Base-by-base conservation (phyloP, 306 rosid genomes). In the Fragaria iinumae region DNA sequence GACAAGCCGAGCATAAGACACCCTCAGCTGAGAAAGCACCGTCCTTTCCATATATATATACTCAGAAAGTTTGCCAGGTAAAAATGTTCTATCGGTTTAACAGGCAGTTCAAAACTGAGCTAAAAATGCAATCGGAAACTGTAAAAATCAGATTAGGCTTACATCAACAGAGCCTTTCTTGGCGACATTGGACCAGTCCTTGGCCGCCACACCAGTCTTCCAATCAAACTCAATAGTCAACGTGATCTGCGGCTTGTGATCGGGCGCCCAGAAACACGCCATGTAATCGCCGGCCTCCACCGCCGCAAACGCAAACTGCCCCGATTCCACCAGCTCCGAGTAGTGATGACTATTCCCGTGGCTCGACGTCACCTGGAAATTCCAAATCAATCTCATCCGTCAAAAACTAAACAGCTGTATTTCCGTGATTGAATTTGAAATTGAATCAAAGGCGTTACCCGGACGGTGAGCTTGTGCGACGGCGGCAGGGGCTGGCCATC, bases 151-250 rank as follows among this genome's bases (percentile, higher is more conserved):
- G 32, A 64, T 11, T 6, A 17, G 6, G 84, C 96, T 90, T 76
- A 95, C 99, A 77, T 92, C 99, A 32, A 95, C 92, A 75, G 90
- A 71, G 55, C 99, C 96, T 77, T 92, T 95, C 88, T 95, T 95
- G 32, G 99, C 99, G 67, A 95, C 99, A 80, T 82, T 92, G 69
- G 91, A 74, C 99, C 99, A 92, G 77, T 95, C 97, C 81, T 95
- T 95, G 2, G 99, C 92, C 7, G 97, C 93, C 10, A 95, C 91
- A 36, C 99, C 99, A 1, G 97, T 86, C 83, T 81, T 91, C 99
- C 99, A 95, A 2, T 95, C 99, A 38, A 95, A 91, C 82, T 95
- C 98, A 6, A 95, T 52, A 7, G 91, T 83, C 84, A 91, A 78
- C 27, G 91, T 88, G 11, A 32, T 39, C 29, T 47, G 76, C 1